A percentile compares a stretch with the other conserved stretches of the same genome.
phyloP scores from a whole-genome alignment of 169 alveolate genomes.

The Plasmodium malariae region DNA sequence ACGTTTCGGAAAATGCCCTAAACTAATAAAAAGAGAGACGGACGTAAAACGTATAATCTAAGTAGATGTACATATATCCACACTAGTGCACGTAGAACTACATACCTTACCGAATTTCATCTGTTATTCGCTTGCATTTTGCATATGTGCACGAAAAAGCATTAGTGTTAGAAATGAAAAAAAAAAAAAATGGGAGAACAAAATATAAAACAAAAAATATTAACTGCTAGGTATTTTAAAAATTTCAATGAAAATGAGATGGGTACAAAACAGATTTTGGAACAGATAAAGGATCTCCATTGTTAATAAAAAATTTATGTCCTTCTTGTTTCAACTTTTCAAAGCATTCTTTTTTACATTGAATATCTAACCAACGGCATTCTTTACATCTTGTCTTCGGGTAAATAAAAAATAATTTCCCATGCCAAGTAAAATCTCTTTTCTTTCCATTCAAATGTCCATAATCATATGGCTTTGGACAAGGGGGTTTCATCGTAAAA shows the following conservation, averaged over 20 bases:
- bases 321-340: constrained; percentile 87
- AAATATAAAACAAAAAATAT: background rate
- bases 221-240: background rate
- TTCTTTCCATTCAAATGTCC: constrained; percentile 83
- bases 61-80: background rate
- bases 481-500: constrained; percentile 81
- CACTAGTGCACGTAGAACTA: background rate
- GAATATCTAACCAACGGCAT: constrained; percentile 89
- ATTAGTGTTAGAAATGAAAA: background rate
- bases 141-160: background rate
- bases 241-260: constrained; percentile 84
- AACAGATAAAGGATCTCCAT: constrained; percentile 87
- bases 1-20: no score
- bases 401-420: constrained; percentile 83
- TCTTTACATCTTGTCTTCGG: constrained; percentile 91
- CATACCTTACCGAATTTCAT: background rate
- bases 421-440: constrained; percentile 91
- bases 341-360: constrained; percentile 88
- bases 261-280: constrained; percentile 86
- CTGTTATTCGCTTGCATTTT: background rate
- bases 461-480: constrained; percentile 77
- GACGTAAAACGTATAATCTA: background rate
- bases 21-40: no score
- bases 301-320: constrained; percentile 81
- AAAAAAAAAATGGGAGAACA: constrained; percentile 11